Conservation (phyloP, 768 basidiomycete genomes). For the Boletus huronensis region DNA sequence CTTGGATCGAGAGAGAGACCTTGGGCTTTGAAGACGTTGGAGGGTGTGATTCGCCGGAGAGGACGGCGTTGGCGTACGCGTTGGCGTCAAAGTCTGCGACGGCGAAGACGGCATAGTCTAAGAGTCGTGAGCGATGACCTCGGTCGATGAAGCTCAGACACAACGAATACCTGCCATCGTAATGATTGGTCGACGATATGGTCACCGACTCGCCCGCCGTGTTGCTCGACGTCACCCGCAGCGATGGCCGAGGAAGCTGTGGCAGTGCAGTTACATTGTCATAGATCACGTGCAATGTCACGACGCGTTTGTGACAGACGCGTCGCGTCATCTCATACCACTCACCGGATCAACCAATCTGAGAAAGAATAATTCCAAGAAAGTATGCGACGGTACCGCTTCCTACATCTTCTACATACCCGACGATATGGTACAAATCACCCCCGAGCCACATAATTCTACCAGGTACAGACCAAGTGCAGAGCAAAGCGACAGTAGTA, state of each 20-base stretch:
- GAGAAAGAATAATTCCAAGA: constrained; percentile 17
- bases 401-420: constrained; percentile 12
- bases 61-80: constrained; percentile 86
- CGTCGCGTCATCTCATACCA: constrained; percentile 15
- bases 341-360: neutral
- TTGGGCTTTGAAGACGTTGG: constrained; percentile 34
- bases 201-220: neutral
- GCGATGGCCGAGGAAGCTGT: neutral
- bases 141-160: neutral
- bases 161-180: constrained; percentile 22
- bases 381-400: constrained; percentile 11
- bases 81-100: constrained; percentile 76
- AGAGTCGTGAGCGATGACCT: neutral
- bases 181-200: neutral
- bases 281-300: constrained; percentile 29
- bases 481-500: constrained; percentile 21
- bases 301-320: constrained; percentile 28
- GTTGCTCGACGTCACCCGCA: neutral
- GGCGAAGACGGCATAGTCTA: constrained; percentile 77
- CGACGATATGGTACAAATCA: constrained; percentile 22
- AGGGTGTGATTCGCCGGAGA: constrained; percentile 79
- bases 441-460: constrained; percentile 13
- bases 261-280: constrained; percentile 19
- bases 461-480: constrained; percentile 19
- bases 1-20: constrained; percentile 34